Evolutionary conservation across 2,329 filamentous ascomycete species (phyloP).

Genomic region (Exophiala aquamarina): DNA sequence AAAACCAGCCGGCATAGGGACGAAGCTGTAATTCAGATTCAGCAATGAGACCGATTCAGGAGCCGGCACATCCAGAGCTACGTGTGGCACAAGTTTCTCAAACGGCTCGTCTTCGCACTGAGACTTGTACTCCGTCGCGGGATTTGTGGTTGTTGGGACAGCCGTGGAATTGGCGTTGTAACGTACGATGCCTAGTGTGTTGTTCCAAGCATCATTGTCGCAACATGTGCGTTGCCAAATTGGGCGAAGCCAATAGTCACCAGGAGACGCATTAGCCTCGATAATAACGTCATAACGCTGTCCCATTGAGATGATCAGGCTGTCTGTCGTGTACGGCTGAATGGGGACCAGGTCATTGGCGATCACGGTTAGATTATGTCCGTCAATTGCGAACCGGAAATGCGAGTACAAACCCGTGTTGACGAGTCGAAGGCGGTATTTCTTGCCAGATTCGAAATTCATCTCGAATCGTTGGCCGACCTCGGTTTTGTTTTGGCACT

Average conservation of each 20-base stretch:
- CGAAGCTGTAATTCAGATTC: constrained; percentile 2
- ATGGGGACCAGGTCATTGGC: constrained; percentile 45
- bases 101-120: constrained; percentile 24
- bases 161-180: constrained; percentile 20
- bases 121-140: constrained; percentile 13
- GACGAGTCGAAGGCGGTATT: constrained; percentile 41
- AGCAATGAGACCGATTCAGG: background rate
- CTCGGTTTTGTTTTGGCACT: background rate
- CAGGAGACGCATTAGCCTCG: constrained; percentile 26
- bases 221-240: constrained; percentile 19
- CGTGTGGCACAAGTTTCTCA: constrained; percentile 24
- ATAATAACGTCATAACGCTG: constrained; percentile 44
- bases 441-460: constrained; percentile 35
- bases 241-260: constrained; percentile 38
- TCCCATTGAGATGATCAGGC: constrained; percentile 40
- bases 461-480: constrained; percentile 23
- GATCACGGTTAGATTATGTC: constrained; percentile 41
- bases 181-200: constrained; percentile 25
- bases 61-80: constrained; percentile 16
- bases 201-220: constrained; percentile 12
- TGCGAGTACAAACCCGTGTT: constrained; percentile 39
- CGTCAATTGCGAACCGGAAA: constrained; percentile 37
- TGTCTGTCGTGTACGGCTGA: constrained; percentile 55
- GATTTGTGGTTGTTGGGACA: constrained; percentile 20
- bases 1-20: constrained; percentile 1